Evolutionary conservation across 352 stramenopile species (phyloP).

Genomic region (Phytophthora parvispora): DNA sequence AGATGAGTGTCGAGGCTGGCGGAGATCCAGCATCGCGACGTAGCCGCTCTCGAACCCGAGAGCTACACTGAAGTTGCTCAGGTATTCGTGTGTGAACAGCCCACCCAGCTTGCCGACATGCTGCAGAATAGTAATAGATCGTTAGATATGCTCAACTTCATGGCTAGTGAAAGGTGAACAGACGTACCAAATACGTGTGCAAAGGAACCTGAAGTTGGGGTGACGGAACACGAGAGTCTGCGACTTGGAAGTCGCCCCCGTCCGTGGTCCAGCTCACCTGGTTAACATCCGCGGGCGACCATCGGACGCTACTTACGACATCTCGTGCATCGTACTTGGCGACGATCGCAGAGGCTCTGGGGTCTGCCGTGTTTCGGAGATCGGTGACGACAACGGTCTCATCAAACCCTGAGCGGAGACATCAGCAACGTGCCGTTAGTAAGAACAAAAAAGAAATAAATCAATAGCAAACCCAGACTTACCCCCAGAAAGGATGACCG

Average conservation of each 20-base stretch:
- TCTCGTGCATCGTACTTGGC: constrained; percentile 79
- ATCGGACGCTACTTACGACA: constrained; percentile 86
- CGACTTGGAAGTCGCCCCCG: constrained; percentile 77
- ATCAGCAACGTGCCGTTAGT: not conserved
- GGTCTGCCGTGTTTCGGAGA: constrained; percentile 54
- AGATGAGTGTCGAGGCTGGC: constrained; percentile 55
- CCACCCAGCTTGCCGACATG: constrained; percentile 55
- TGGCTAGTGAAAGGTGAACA: not conserved
- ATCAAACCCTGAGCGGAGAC: constrained; percentile 70
- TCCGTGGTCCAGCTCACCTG: constrained; percentile 88
- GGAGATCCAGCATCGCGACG: constrained; percentile 70
- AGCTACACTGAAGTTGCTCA: constrained; percentile 57
- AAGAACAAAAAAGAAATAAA: too few relatives aligned
- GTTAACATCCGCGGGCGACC: constrained; percentile 46
- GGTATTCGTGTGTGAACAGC: constrained; percentile 81
- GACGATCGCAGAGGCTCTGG: constrained; percentile 42
- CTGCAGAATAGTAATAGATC: constrained; percentile 28
- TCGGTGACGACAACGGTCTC: constrained; percentile 82
- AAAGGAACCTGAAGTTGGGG: constrained; percentile 50
- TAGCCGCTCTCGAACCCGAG: constrained; percentile 78
- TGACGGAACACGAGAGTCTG: constrained; percentile 53
- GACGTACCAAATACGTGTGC: constrained; percentile 38
- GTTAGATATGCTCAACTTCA: not conserved
- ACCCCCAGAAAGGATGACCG: constrained; percentile 30
- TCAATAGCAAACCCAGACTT: too few relatives aligned